These are phyloP conservation scores for Colletotrichum lentis DNA, from an alignment of 2,329 filamentous ascomycete species.

Conservation along the genomic window DNA sequence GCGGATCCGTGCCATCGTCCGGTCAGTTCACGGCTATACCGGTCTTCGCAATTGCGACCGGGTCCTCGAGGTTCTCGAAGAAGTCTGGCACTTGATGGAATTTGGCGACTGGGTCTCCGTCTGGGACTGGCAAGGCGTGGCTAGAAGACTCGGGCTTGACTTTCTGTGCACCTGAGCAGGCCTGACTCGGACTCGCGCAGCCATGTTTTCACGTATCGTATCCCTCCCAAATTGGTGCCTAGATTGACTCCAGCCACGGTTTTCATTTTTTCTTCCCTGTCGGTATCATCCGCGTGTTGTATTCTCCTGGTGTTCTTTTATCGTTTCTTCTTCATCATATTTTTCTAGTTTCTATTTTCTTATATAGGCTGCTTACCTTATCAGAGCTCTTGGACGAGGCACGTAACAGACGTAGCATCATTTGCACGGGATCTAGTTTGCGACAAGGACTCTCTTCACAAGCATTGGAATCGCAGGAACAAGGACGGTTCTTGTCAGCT, in stretches of 20 bases:
- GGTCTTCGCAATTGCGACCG: constrained; percentile 67
- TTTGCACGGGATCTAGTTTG: constrained; percentile 11
- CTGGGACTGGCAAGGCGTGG: constrained; percentile 72
- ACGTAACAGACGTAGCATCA: constrained; percentile 20
- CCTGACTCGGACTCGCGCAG: not conserved
- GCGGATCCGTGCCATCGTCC: constrained; percentile 60
- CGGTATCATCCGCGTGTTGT: constrained; percentile 34
- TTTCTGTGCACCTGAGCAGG: constrained; percentile 60
- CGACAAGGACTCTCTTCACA: constrained; percentile 9
- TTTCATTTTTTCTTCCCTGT: constrained; percentile 14
- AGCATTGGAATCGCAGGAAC: not conserved
- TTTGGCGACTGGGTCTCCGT: constrained; percentile 63
- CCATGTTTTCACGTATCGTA: not conserved
- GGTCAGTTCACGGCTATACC: constrained; percentile 64
- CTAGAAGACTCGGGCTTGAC: constrained; percentile 61
- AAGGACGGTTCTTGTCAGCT: not conserved
- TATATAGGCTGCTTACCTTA: not conserved
- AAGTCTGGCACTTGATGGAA: constrained; percentile 68
- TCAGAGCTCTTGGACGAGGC: constrained; percentile 28
- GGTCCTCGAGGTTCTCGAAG: constrained; percentile 62
- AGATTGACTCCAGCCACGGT: not conserved
- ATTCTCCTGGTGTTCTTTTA: constrained; percentile 22
- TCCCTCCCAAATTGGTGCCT: not conserved
- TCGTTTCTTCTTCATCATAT: not conserved
- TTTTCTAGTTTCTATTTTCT: not conserved